Conservation (phyloP, 352 stramenopile species). For the Hyaloperonospora brassicae region DNA sequence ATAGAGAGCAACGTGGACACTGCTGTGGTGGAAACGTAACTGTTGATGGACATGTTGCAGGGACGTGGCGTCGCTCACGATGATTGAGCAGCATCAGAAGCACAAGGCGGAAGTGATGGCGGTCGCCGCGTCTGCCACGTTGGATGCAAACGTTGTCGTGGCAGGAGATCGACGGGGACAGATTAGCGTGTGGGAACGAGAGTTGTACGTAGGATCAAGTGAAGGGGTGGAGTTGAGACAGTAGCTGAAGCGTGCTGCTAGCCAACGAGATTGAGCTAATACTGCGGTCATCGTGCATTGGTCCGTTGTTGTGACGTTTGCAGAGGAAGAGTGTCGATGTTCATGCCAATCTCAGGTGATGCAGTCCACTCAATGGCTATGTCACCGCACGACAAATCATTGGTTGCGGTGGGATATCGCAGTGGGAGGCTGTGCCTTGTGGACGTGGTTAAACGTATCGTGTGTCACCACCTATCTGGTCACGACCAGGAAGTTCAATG, state of each 20-base stretch:
- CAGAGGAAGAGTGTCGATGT: slow-evolving; percentile 37
- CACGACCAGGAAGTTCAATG: slow-evolving; percentile 72
- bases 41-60: slow-evolving; percentile 13
- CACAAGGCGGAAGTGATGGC: slow-evolving; percentile 55
- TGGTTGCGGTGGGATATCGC: slow-evolving; percentile 62
- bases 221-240: not conserved
- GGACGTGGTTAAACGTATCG: slow-evolving; percentile 23
- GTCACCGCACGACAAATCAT: slow-evolving; percentile 36
- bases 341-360: slow-evolving; percentile 44
- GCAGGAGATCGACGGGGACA: slow-evolving; percentile 52
- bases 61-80: slow-evolving; percentile 35
- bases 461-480: slow-evolving; percentile 41
- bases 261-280: no score
- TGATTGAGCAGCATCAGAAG: slow-evolving; percentile 62
- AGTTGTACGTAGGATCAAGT: slow-evolving; percentile 29
- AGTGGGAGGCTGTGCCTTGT: slow-evolving; percentile 62
- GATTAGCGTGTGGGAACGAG: slow-evolving; percentile 51
- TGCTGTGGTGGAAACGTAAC: not conserved
- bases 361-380: slow-evolving; percentile 50
- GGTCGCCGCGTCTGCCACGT: slow-evolving; percentile 19
- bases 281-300: not conserved
- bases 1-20: not conserved
- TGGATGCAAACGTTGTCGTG: slow-evolving; percentile 42
- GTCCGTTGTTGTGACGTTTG: slow-evolving; percentile 1
- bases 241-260: no score